phyloP scores from a whole-genome alignment of 257 asterid species.

The Solanum boliviense region DNA sequence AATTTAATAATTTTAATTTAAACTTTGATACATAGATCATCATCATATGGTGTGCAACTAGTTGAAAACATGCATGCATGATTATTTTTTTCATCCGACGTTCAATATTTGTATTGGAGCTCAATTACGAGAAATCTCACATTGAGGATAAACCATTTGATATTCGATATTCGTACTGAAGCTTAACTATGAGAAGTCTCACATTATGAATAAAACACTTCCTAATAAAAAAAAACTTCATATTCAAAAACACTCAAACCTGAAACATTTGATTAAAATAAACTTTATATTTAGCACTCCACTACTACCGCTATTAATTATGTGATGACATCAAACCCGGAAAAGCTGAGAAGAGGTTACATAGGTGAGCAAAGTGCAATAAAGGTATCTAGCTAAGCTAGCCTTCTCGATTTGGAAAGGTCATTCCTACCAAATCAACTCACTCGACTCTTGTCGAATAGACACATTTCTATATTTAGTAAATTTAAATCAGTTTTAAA shows the following conservation, averaged over 20 bases:
- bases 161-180: too few relatives aligned
- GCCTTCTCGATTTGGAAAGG: background rate
- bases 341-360: background rate
- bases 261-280: too few relatives aligned
- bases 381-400: background rate
- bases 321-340: background rate
- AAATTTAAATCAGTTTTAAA: too few relatives aligned
- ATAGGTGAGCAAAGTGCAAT: background rate
- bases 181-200: too few relatives aligned
- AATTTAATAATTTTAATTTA: background rate
- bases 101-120: too few relatives aligned
- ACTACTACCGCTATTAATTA: background rate
- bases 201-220: too few relatives aligned
- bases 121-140: too few relatives aligned
- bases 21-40: background rate
- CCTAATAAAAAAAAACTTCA: too few relatives aligned
- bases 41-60: background rate
- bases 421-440: background rate
- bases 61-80: background rate
- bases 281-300: too few relatives aligned
- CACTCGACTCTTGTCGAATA: background rate
- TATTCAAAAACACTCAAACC: fast-evolving
- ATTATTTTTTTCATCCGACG: too few relatives aligned
- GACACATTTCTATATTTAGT: background rate
- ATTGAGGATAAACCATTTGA: fast-evolving